A percentile compares a stretch with the other conserved stretches of the same genome.
Conservation (phyloP, 2,329 filamentous ascomycete species). For the Trichothecium roseum region DNA sequence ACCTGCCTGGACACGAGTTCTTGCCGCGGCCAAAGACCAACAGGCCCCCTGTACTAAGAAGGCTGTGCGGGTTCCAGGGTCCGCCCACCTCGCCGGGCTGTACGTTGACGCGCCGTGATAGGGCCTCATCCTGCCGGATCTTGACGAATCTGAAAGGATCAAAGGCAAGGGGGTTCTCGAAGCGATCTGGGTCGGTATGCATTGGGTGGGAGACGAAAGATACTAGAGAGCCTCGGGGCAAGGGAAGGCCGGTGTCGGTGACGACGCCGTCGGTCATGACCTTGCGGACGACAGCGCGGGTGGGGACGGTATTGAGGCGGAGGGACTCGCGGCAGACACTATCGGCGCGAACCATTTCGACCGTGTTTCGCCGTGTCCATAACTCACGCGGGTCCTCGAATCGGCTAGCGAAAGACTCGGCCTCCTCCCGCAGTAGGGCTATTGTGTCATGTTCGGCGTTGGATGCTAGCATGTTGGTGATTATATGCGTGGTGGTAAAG, state of each 20-base stretch:
- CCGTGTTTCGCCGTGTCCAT: conserved; percentile 28
- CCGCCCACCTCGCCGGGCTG: not conserved
- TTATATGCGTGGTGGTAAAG: conserved; percentile 26
- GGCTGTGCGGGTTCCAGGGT: conserved; percentile 5
- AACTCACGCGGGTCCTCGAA: conserved; percentile 7
- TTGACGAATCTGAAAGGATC: conserved; percentile 31
- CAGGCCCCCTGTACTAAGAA: conserved; percentile 20
- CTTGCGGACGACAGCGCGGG: conserved; percentile 13
- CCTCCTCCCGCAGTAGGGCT: conserved; percentile 25
- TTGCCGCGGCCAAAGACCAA: conserved; percentile 26
- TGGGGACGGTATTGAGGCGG: conserved; percentile 7
- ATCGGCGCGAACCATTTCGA: conserved; percentile 26
- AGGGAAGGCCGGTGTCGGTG: conserved; percentile 19
- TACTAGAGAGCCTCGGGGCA: conserved; percentile 21
- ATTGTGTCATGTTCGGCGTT: conserved; percentile 26
- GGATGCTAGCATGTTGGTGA: conserved; percentile 25
- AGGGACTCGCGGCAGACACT: conserved; percentile 32
- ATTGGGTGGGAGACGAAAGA: conserved; percentile 21
- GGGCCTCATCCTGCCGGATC: not conserved
- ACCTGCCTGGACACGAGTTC: conserved; percentile 27
- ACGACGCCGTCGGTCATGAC: conserved; percentile 15
- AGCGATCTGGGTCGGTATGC: conserved; percentile 17
- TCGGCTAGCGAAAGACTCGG: conserved; percentile 15
- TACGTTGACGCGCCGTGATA: not conserved
- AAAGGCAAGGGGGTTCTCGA: conserved; percentile 23